A percentile compares a stretch with the other conserved stretches of the same genome.
phyloP scores from a whole-genome alignment of 345 rosid species.

The Ricinus communis region DNA sequence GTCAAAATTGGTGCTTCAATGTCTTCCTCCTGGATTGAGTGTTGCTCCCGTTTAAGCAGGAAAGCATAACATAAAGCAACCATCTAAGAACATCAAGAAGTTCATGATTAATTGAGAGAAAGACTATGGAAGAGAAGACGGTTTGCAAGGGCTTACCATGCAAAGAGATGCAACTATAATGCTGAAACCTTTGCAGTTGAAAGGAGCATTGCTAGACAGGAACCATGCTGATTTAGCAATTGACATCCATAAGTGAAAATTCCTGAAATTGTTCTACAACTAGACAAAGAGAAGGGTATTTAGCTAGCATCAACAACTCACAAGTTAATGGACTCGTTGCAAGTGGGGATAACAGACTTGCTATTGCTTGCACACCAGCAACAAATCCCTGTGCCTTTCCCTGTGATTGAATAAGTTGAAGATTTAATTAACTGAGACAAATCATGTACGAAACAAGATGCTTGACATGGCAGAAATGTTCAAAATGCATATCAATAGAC shows the following conservation, averaged over 20 bases:
- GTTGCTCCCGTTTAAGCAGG: slow-evolving; percentile 31
- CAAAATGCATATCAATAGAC: too few relatives aligned
- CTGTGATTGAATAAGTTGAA: slow-evolving; percentile 23
- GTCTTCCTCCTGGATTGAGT: slow-evolving; percentile 22
- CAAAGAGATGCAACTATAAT: slow-evolving; percentile 43
- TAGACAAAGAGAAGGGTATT: too few relatives aligned
- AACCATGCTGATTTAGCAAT: slow-evolving; percentile 41
- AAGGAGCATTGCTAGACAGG: slow-evolving; percentile 46
- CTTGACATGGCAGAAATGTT: too few relatives aligned
- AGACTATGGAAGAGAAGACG: not conserved
- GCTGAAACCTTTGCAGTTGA: slow-evolving; percentile 58
- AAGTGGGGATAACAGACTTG: slow-evolving; percentile 48
- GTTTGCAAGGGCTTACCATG: slow-evolving; percentile 34
- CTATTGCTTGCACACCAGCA: slow-evolving; percentile 48
- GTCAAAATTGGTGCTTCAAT: slow-evolving; percentile 30
- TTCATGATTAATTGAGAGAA: not conserved
- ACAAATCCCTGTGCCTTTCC: slow-evolving; percentile 55
- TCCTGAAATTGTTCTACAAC: too few relatives aligned
- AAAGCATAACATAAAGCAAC: slow-evolving; percentile 39
- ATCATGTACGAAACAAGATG: not conserved
- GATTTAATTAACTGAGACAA: not conserved
- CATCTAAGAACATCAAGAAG: slow-evolving; percentile 18
- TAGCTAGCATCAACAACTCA: slow-evolving; percentile 17
- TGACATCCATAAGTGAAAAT: not conserved
- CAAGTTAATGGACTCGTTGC: slow-evolving; percentile 60